These are phyloP conservation scores for Pythium graminicola DNA, from an alignment of 352 stramenopile genomes.

Conservation along the genomic window DNA sequence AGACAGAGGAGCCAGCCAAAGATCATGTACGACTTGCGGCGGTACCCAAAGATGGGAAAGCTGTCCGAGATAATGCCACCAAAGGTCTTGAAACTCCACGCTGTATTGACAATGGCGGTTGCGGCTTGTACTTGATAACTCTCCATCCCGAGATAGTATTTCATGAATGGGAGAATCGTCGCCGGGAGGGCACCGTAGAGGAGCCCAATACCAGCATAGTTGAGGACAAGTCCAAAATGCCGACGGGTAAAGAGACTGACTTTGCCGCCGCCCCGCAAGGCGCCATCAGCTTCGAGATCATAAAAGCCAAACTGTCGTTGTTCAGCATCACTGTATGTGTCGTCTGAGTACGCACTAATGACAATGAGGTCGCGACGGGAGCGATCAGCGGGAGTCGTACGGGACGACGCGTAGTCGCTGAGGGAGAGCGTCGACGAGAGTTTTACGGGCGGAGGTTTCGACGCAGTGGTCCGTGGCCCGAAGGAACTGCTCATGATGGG, in stretches of 20 bases:
- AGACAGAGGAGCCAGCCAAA: slow-evolving; percentile 47
- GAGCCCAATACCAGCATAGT: slow-evolving; percentile 60
- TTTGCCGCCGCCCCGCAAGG: slow-evolving; percentile 49
- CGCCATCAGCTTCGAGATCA: slow-evolving; percentile 54
- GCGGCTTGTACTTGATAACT: slow-evolving; percentile 52
- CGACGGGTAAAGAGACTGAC: slow-evolving; percentile 38
- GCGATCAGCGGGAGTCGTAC: slow-evolving; percentile 12
- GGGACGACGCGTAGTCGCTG: slow-evolving; percentile 13
- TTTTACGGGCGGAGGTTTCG: neutral
- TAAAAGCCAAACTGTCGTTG: slow-evolving; percentile 50
- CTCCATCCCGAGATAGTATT: slow-evolving; percentile 56
- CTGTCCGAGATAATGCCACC: slow-evolving; percentile 58
- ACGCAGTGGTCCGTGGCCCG: neutral
- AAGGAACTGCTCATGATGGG: neutral
- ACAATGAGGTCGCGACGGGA: slow-evolving; percentile 24
- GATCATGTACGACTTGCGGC: slow-evolving; percentile 63
- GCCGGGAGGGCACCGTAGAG: slow-evolving; percentile 61
- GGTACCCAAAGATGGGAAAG: slow-evolving; percentile 48
- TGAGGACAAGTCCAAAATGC: slow-evolving; percentile 54
- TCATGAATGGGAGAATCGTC: slow-evolving; percentile 48
- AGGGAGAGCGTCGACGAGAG: slow-evolving; percentile 15
- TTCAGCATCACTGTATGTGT: slow-evolving; percentile 26
- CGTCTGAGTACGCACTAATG: slow-evolving; percentile 26
- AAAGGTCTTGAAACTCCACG: slow-evolving; percentile 64
- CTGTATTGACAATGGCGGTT: slow-evolving; percentile 42